A percentile compares a stretch with the other conserved stretches of the same genome.
Conservation (phyloP, 2,329 filamentous ascomycete genomes). For the Colletotrichum sp. region DNA sequence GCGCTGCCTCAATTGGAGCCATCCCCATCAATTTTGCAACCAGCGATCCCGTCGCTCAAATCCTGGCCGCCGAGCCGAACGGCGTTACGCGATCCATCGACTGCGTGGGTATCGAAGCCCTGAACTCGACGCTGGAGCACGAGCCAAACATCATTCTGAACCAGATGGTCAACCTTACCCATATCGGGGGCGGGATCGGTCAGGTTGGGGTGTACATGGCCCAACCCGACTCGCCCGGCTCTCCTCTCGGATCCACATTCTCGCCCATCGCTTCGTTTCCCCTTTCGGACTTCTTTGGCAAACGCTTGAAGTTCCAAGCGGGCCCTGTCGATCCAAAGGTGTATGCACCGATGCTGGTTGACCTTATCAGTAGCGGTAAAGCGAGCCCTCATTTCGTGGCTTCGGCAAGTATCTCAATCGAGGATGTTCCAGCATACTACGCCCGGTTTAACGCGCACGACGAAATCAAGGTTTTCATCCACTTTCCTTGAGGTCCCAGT, state of each 20-base stretch:
- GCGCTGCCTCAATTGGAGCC: conserved; percentile 23
- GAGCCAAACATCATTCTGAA: conserved; percentile 19
- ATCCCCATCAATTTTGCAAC: conserved; percentile 24
- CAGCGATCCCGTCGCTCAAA: conserved; percentile 18
- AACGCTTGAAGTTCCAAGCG: conserved; percentile 12
- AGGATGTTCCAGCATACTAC: conserved; percentile 23
- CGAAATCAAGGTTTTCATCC: conserved; percentile 24
- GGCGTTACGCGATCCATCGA: conserved; percentile 23
- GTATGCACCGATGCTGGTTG: conserved; percentile 9
- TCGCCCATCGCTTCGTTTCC: conserved; percentile 19
- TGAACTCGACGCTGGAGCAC: conserved; percentile 20
- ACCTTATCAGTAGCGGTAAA: conserved; percentile 24
- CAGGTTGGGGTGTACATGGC: conserved; percentile 24
- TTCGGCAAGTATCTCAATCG: conserved; percentile 22
- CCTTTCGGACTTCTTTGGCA: conserved; percentile 21
- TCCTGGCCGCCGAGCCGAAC: conserved; percentile 13
- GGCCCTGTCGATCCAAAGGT: background rate
- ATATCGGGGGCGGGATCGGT: conserved; percentile 24
- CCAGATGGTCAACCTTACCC: background rate
- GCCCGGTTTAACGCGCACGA: conserved; percentile 25
- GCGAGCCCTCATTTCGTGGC: conserved; percentile 31
- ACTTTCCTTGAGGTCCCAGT: background rate
- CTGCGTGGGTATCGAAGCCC: conserved; percentile 20
- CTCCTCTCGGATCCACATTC: conserved; percentile 13
- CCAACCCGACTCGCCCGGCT: conserved; percentile 6